These are phyloP conservation scores for Daedalea quercina DNA, from an alignment of 768 basidiomycete species.

Conservation along the genomic window DNA sequence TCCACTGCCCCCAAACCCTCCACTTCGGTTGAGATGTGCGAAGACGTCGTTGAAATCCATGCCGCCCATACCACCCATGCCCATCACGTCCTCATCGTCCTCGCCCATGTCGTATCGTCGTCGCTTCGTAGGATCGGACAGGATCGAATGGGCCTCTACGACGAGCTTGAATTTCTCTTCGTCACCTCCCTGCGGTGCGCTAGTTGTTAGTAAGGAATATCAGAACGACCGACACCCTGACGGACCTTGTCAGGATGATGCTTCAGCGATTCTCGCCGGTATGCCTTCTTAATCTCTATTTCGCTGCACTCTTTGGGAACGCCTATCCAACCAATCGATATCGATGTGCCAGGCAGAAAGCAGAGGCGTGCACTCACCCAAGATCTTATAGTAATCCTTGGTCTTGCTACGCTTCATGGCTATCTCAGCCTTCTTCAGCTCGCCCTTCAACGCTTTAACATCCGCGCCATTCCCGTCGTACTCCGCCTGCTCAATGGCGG, in stretches of 20 bases:
- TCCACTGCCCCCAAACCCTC: constrained; percentile 15
- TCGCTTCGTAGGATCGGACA: constrained; percentile 69
- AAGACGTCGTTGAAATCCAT: constrained; percentile 60
- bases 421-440: constrained; percentile 77
- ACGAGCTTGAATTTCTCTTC: constrained; percentile 96
- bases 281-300: constrained; percentile 83
- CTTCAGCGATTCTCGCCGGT: constrained; percentile 78
- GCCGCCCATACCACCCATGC: constrained; percentile 35
- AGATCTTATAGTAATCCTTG: constrained; percentile 85
- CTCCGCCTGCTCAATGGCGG: constrained; percentile 68
- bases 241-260: constrained; percentile 81
- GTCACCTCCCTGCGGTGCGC: constrained; percentile 72
- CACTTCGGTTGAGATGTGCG: constrained; percentile 50
- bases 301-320: constrained; percentile 57
- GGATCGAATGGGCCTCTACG: constrained; percentile 73
- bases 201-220: background rate
- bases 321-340: constrained; percentile 18
- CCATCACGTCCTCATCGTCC: constrained; percentile 62
- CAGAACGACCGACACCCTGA: background rate
- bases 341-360: background rate
- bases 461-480: constrained; percentile 61
- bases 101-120: constrained; percentile 78
- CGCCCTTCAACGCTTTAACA: constrained; percentile 49
- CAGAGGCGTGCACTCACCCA: constrained; percentile 27
- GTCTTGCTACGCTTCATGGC: constrained; percentile 83